Evolutionary conservation across 1,139 yeast species (phyloP).

Genomic region (Arxiozyma slooffiae): DNA sequence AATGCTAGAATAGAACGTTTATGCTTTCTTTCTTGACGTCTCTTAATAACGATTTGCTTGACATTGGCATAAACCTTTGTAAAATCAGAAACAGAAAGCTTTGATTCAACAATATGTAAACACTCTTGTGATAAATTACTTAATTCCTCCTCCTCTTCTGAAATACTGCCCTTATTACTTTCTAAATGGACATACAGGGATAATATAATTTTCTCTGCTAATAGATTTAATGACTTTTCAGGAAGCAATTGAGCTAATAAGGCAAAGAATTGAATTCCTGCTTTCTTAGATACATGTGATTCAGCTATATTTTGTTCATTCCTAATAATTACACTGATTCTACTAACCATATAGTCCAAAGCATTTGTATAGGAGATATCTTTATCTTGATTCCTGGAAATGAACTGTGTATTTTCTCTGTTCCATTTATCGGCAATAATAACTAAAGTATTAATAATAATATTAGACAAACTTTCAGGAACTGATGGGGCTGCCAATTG

Average conservation of each 20-base stretch:
- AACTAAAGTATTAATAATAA: constrained; percentile 59
- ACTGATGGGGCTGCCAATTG: constrained; percentile 75
- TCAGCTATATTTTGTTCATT: constrained; percentile 49
- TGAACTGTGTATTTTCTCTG: constrained; percentile 34
- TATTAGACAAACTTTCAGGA: constrained; percentile 53
- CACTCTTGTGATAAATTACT: constrained; percentile 58
- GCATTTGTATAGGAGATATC: constrained; percentile 35
- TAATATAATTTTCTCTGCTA: constrained; percentile 43
- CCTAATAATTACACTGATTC: constrained; percentile 55
- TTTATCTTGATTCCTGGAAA: constrained; percentile 20
- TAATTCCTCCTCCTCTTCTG: constrained; percentile 42
- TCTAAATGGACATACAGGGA: constrained; percentile 51
- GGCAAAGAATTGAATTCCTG: constrained; percentile 53
- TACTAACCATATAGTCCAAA: constrained; percentile 52
- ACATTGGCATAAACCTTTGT: constrained; percentile 57
- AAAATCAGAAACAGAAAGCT: constrained; percentile 65
- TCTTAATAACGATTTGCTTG: constrained; percentile 45
- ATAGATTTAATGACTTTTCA: constrained; percentile 33
- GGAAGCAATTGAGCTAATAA: constrained; percentile 45
- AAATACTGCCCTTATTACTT: constrained; percentile 32
- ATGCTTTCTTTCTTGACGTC: constrained; percentile 68
- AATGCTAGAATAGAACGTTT: constrained; percentile 71
- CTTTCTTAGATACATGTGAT: constrained; percentile 50
- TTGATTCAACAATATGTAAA: constrained; percentile 54
- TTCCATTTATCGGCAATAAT: constrained; percentile 58